phyloP scores from a whole-genome alignment of 2,329 filamentous ascomycete species.

The Cryphonectria parasitica region DNA sequence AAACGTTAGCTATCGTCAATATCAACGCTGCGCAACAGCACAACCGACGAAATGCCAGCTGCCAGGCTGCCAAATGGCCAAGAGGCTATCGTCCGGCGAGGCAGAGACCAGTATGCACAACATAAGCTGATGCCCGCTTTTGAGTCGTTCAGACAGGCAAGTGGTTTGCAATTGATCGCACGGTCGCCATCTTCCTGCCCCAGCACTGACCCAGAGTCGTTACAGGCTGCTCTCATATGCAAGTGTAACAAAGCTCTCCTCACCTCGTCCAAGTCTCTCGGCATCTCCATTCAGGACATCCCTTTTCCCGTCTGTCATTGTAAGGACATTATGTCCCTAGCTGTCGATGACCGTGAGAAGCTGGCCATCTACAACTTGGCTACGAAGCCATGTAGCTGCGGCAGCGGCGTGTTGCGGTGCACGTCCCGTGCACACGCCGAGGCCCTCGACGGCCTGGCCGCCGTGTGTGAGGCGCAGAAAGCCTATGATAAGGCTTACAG shows the following conservation, averaged over 20 bases:
- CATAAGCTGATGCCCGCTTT: slow-evolving; percentile 9
- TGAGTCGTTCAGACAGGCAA: slow-evolving; percentile 20
- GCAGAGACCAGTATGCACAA: slow-evolving; percentile 15
- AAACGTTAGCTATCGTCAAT: neutral
- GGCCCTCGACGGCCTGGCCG: slow-evolving; percentile 15
- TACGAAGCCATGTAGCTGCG: slow-evolving; percentile 21
- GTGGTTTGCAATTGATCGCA: neutral
- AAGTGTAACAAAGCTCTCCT: slow-evolving; percentile 19
- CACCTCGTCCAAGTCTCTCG: slow-evolving; percentile 8
- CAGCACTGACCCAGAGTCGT: neutral
- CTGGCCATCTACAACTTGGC: slow-evolving; percentile 23
- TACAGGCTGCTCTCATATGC: slow-evolving; percentile 18
- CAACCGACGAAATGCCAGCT: neutral
- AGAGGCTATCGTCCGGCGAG: neutral
- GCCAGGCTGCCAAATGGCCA: neutral
- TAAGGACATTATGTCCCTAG: slow-evolving; percentile 19
- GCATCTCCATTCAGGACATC: slow-evolving; percentile 13
- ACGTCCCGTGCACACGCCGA: slow-evolving; percentile 1
- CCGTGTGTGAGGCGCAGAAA: slow-evolving; percentile 11
- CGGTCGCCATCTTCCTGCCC: neutral
- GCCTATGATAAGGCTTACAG: slow-evolving; percentile 11
- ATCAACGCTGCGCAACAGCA: neutral
- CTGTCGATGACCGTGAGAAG: neutral
- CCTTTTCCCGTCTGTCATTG: slow-evolving; percentile 25
- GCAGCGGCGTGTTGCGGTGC: slow-evolving; percentile 19